Base-by-base conservation (phyloP, 495 filamentous ascomycete species). In the Trichoderma asperelloides region DNA sequence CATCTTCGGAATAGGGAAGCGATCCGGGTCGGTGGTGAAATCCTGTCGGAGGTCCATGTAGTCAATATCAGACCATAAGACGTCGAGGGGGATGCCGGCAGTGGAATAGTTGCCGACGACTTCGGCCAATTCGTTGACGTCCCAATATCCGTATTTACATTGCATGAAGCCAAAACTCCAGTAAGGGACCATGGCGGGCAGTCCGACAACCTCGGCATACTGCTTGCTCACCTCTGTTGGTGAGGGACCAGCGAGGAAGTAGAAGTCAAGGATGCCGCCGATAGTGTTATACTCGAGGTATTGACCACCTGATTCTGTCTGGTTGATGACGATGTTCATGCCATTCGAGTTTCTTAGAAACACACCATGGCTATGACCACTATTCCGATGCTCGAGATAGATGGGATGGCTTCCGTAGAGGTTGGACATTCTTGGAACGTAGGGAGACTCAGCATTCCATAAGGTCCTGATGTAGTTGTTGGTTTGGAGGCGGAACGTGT, bases 101-200 rank as follows among this genome's bases (percentile, higher is more conserved):
- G 78, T 77, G 60, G 79, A 85, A 77, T 94, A 95, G 68, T 90
- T 90, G 63, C 87, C 84, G 41, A 96, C 84, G 13, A 91, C 91
- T n/a, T 87, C 87, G 62, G 90, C 85, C 62, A 96, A 78, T 9
- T 86, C 84, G 47, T 86, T 87, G 78, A 89, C 88, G 75, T 93
- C 91, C 11, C 79, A 78, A 71, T 94, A 94, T 8, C 93, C 93
- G 76, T 91, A 96, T 68, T 89, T 80, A 73, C 92, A 96, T 69
- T 96, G 89, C 70, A 96, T 91, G 71, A 87, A 91, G 2, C 93
- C 93, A 69, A 96, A 88, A 0, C 87, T 84, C 89, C 91, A 97
- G 76, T 96, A 97, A 65, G 91, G 89, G 74, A 92, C 89, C 91
- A 95, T 92, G 0, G 87, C 87, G 8, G 92, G 88, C 25, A 89